Conservation (phyloP, 768 basidiomycete genomes). For the Pleurotus pulmonarius region DNA sequence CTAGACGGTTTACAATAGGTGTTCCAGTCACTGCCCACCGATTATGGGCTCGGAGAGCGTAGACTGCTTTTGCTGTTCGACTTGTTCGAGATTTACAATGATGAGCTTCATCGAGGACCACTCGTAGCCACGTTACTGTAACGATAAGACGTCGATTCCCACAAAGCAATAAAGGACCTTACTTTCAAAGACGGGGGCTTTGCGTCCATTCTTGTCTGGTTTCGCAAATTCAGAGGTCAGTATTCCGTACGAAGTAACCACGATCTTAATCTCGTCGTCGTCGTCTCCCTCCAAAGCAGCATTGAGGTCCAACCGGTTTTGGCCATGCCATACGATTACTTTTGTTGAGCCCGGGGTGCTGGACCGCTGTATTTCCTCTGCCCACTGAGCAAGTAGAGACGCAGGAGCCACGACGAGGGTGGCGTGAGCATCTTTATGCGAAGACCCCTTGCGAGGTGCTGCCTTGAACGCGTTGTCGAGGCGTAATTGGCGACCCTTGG, state of each 20-base stretch:
- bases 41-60: conserved; percentile 71
- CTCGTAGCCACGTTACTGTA: conserved; percentile 74
- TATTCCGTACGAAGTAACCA: conserved; percentile 91
- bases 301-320: conserved; percentile 75
- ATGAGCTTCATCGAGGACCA: conserved; percentile 93
- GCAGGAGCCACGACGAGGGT: conserved; percentile 93
- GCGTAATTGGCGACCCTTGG: conserved; percentile 53
- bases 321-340: conserved; percentile 83
- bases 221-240: conserved; percentile 86
- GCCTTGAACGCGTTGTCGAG: conserved; percentile 63
- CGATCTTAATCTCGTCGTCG: conserved; percentile 60
- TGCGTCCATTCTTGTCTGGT: conserved; percentile 43
- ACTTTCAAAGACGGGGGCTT: conserved; percentile 73
- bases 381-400: conserved; percentile 89
- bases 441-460: conserved; percentile 26
- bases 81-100: conserved; percentile 88
- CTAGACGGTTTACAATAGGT: conserved; percentile 91
- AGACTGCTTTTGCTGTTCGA: conserved; percentile 86
- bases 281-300: conserved; percentile 49
- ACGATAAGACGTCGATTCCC: neutral
- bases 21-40: conserved; percentile 95
- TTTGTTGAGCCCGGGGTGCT: conserved; percentile 66
- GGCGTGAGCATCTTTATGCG: conserved; percentile 41
- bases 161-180: conserved; percentile 15
- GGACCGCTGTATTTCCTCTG: conserved; percentile 85